Base-by-base conservation (phyloP, 805 yeast genomes). In the Ogataea methylovora region DNA sequence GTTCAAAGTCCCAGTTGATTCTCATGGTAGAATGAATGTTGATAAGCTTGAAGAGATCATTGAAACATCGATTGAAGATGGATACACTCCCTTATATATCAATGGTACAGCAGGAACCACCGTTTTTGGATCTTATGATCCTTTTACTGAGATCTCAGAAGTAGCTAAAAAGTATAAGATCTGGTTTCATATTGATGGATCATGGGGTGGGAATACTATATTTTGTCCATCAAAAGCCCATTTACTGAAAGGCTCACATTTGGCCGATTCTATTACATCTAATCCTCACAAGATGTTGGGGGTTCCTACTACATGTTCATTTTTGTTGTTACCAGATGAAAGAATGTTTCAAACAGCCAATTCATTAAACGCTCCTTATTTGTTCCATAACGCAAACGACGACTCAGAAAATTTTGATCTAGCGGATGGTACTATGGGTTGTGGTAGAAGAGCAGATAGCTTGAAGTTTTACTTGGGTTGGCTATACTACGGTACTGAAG, bases 361-460 rank as follows among this genome's bases (percentile, higher is more conserved):
- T 63, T 79, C 94, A 3, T 61, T 85, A 33, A 62, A 68, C 22
- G 95, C 95, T 0, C 92, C 92, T 4, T 85, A 84, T 51, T 60
- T 84, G 28, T 84, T 84, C 69, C 95, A 84, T 50, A 65, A 66
- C 36, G 54, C 60, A n/a, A 53, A 56, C 10, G 69, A 60, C 27
- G 72, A 63, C 4, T 81, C 71, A 18, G 72, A 67, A 34, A 64
- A 69, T 54, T 81, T 64, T 49, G 95, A 84, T 45, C 68, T 84
- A 36, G 95, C 90, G 1, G 90, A 83, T 53, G 94, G 92, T 11
- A 85, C 95, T 3, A 79, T 85, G 88, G 94, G 94, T 8, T 84
- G 95, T 53, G 95, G 95, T 11, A 72, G 95, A 45, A 69, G 95
- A 35, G 76, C 92, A 0, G 95, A 85, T 54, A 73, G 90, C 3